Percentiles rank a stretch among this genome's conserved stretches.
These are phyloP conservation scores for Talaromyces sp. DNA, from an alignment of 2,329 filamentous ascomycete species.

Conservation along the genomic window DNA sequence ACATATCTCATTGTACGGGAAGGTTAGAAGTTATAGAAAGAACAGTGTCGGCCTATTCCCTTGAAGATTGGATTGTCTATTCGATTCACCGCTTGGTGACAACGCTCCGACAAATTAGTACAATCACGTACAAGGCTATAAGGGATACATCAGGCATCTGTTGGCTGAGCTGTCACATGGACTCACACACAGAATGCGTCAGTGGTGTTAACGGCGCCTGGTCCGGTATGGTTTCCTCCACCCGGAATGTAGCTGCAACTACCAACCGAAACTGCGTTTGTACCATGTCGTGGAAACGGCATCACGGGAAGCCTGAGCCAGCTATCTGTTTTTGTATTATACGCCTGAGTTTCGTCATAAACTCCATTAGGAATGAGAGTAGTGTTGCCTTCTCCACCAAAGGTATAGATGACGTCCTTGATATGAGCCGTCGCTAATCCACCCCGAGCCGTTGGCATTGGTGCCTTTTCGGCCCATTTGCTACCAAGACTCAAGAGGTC, in stretches of 20 bases:
- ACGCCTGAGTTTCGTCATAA: constrained; percentile 34
- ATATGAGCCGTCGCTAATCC: constrained; percentile 32
- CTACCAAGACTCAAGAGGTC: constrained; percentile 30
- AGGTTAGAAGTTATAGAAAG: too few species aligned
- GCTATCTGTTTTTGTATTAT: constrained; percentile 29
- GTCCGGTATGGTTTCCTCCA: constrained; percentile 27
- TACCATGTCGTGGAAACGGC: constrained; percentile 37
- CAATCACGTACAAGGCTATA: not conserved
- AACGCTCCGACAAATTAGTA: not conserved
- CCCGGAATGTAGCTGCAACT: constrained; percentile 37
- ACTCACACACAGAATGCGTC: constrained; percentile 21
- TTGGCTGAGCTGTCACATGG: too few species aligned
- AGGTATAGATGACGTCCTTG: constrained; percentile 32
- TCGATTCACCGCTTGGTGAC: too few species aligned
- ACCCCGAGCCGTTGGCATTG: constrained; percentile 42
- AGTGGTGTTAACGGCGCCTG: constrained; percentile 3
- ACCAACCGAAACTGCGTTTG: constrained; percentile 30
- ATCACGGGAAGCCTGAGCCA: constrained; percentile 31
- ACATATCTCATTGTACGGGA: too few species aligned
- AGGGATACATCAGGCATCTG: not conserved
- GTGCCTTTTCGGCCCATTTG: constrained; percentile 16
- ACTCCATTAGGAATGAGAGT: constrained; percentile 24
- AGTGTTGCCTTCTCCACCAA: constrained; percentile 42
- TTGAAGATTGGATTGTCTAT: too few species aligned
- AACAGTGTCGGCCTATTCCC: too few species aligned